A percentile compares a stretch with the other conserved stretches of the same genome.
These are phyloP conservation scores for Mycothermus thermophilus DNA, from an alignment of 495 filamentous ascomycete species.

Conservation along the genomic window DNA sequence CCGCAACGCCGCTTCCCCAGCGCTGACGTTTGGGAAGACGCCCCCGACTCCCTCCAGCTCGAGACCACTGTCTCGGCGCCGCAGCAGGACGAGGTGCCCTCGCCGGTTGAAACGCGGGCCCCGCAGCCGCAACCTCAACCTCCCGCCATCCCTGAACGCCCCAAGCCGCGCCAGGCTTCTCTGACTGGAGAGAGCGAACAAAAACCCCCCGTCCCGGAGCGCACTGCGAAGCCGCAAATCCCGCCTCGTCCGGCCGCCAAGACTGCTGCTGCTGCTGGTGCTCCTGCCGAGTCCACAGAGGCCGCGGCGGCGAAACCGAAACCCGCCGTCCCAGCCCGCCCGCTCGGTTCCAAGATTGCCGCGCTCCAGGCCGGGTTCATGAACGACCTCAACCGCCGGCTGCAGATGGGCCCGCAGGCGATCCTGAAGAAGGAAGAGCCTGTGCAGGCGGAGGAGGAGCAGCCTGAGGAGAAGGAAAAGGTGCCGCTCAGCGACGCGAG, in stretches of 20 bases:
- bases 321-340: constrained; percentile 68
- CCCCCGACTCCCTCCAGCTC: constrained; percentile 66
- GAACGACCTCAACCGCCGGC: constrained; percentile 71
- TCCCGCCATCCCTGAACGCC: constrained; percentile 31
- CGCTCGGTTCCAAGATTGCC: constrained; percentile 72
- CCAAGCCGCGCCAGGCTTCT: constrained; percentile 31
- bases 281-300: constrained; percentile 27
- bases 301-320: constrained; percentile 42
- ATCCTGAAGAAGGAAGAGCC: constrained; percentile 53
- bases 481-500: constrained; percentile 69
- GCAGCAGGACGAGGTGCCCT: constrained; percentile 33
- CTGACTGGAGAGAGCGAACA: constrained; percentile 17
- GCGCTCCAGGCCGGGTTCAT: constrained; percentile 82
- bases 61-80: constrained; percentile 61
- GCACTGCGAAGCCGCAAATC: constrained; percentile 73
- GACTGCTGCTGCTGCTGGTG: constrained; percentile 21
- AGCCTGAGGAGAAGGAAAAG: constrained; percentile 52
- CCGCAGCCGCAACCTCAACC: constrained; percentile 17
- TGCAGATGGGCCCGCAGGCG: constrained; percentile 66
- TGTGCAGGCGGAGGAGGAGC: constrained; percentile 40
- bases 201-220: constrained; percentile 35
- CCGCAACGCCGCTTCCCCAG: constrained; percentile 68
- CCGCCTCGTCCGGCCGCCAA: constrained; percentile 56
- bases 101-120: constrained; percentile 12
- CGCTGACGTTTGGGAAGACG: constrained; percentile 93